Evolutionary conservation across 1,284 basidiomycete genomes (phyloP).

Genomic region (Pseudozyma sp.): DNA sequence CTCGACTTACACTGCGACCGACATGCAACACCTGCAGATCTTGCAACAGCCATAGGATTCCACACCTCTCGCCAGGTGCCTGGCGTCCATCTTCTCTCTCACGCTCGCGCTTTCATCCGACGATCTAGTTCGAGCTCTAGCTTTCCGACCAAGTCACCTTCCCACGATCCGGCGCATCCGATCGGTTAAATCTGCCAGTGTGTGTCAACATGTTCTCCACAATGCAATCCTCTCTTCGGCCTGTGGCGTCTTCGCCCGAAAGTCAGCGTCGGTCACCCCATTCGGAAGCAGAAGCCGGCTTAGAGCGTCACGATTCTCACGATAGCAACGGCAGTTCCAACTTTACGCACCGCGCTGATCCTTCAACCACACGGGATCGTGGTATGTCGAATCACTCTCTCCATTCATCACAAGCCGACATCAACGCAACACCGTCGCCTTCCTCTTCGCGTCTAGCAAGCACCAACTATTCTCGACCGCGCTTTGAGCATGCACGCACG

Average conservation of each 20-base stretch:
- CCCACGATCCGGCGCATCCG: no score
- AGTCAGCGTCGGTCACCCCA: conserved; percentile 13
- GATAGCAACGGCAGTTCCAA: conserved; percentile 44
- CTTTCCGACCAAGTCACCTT: no score
- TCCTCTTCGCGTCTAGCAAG: conserved; percentile 17
- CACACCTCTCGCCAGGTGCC: background rate
- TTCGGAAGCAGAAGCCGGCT: conserved; percentile 12
- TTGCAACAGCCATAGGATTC: background rate
- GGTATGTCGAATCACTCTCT: conserved; percentile 23
- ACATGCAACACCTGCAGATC: background rate
- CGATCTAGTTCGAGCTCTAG: no score
- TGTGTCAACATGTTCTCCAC: conserved; percentile 14
- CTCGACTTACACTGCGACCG: background rate
- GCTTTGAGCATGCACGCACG: conserved; percentile 25
- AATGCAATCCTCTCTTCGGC: conserved; percentile 22
- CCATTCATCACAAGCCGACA: conserved; percentile 33
- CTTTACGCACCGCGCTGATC: conserved; percentile 33
- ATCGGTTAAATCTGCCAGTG: no score
- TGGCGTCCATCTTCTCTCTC: background rate
- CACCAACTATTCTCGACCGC: conserved; percentile 27
- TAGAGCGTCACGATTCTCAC: conserved; percentile 36
- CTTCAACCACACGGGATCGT: conserved; percentile 9
- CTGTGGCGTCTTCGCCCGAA: conserved; percentile 22
- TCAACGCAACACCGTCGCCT: conserved; percentile 19
- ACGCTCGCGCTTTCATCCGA: background rate